Evolutionary conservation across 306 rosid species (phyloP), one percentile per base, ranked within the genome.

Genomic region (Cicer yamashitae): DNA sequence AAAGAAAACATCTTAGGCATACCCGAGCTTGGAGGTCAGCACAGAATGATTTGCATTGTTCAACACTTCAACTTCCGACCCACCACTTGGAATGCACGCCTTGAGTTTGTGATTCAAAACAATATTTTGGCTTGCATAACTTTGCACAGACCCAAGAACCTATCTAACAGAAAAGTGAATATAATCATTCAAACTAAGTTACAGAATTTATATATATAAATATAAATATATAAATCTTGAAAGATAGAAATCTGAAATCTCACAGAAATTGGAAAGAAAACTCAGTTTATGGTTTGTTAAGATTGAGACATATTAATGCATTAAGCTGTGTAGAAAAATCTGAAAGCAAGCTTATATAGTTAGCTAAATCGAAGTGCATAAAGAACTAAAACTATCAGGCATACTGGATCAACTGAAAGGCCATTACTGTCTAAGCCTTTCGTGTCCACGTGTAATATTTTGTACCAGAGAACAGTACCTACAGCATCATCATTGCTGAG

Each of bases 11-110:
- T 63, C 63, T 50, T 61, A 59, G 46, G 15, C 47, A 56, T 41
- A 77, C 74, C 44, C 25, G 48, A 0, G 45, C 51, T 44, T 71
- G 76, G 71, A 67, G 44, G 20, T 67, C 52, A 13, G 30, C 30
- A 57, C 67, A 67, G 56, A 65, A 64, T 46, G 22, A 77, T 51
- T 48, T 57, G 41, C 61, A 58, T 68, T 46, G 66, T 46, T 46
- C 47, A 41, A 62, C 59, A 44, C 63, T 46, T 46, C 47, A 30
- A 62, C 59, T 52, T 69, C 60, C 8, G 37, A 63, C 14, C 50
- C 51, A 13, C 52, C 10, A 63, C 22, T 44, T 8, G 13, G 65
- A 69, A 34, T 53, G 71, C 71, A 57, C 54, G 56, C 43, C 70
- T 43, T 73, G 44, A 15, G 64, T 30, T 22, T 52, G 60, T 68